Evolutionary conservation across 2,329 filamentous ascomycete species (phyloP).

Genomic region (Aspergillus pseudoterreus): DNA sequence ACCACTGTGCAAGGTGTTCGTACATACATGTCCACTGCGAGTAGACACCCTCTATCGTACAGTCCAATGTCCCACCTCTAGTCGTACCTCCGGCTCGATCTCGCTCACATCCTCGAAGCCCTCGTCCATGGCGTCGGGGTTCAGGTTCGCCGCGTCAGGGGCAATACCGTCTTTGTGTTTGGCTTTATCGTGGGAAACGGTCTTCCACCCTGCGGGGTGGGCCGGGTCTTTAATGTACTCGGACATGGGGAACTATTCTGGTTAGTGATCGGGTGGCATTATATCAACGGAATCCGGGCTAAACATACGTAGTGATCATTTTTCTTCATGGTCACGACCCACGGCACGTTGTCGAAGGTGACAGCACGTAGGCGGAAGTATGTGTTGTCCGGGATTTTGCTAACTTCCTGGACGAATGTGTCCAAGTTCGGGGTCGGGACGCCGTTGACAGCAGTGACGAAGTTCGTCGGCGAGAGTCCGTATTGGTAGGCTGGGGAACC

Average conservation of each 20-base stretch:
- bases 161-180: slow-evolving; percentile 29
- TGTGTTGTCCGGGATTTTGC: slow-evolving; percentile 89
- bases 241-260: slow-evolving; percentile 57
- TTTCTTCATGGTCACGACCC: slow-evolving; percentile 99
- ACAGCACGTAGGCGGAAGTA: slow-evolving; percentile 98
- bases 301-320: slow-evolving; percentile 80
- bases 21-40: not conserved
- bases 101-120: slow-evolving; percentile 35
- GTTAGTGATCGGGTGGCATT: not conserved
- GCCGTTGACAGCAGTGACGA: slow-evolving; percentile 94
- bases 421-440: slow-evolving; percentile 77
- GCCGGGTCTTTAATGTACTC: slow-evolving; percentile 59
- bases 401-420: slow-evolving; percentile 74
- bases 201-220: slow-evolving; percentile 54
- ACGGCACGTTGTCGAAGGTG: slow-evolving; percentile 96
- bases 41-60: slow-evolving; percentile 6
- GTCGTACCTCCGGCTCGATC: slow-evolving; percentile 33
- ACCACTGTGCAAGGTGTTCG: no score
- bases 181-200: slow-evolving; percentile 53
- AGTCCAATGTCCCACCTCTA: slow-evolving; percentile 1
- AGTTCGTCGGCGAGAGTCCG: slow-evolving; percentile 91
- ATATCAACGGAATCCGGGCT: not conserved
- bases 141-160: slow-evolving; percentile 40
- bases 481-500: slow-evolving; percentile 86
- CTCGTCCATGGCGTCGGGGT: slow-evolving; percentile 47